A percentile compares a stretch with the other conserved stretches of the same genome.
These are phyloP conservation scores for Gonapodya sp. DNA, from an alignment of 192 early-diverging fungal species.

Conservation along the genomic window DNA sequence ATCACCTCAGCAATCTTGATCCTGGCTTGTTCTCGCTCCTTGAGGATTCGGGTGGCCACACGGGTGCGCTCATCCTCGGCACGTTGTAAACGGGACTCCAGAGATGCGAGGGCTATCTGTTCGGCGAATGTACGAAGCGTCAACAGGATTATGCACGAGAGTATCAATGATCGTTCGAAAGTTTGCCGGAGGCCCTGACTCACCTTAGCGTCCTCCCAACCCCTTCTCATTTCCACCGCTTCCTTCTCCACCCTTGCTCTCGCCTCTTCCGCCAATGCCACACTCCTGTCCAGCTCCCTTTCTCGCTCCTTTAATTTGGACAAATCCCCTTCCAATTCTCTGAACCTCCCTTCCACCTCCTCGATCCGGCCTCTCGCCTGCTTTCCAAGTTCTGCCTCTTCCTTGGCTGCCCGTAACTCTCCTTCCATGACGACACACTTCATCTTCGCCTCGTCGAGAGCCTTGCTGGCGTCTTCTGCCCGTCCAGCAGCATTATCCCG, in stretches of 20 bases:
- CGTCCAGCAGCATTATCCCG: neutral
- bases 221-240: neutral
- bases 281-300: neutral
- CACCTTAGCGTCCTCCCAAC: neutral
- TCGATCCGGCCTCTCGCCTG: neutral
- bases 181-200: neutral
- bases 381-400: neutral
- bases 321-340: neutral
- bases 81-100: neutral
- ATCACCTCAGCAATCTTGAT: constrained; percentile 28
- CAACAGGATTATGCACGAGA: too few species aligned
- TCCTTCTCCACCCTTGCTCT: neutral
- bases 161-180: neutral
- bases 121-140: too few species aligned
- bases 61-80: constrained; percentile 23
- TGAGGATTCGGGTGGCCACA: constrained; percentile 23
- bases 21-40: constrained; percentile 31
- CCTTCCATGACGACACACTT: neutral
- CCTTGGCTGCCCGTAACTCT: neutral
- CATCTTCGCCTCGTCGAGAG: neutral
- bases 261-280: neutral
- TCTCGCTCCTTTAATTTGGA: neutral
- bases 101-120: neutral
- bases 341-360: neutral
- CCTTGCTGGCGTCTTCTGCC: neutral